Percentiles rank a stretch among this genome's conserved stretches.
Conservation (phyloP, 1,284 basidiomycete species). For the Cutaneotrichosporon cavernicola region DNA sequence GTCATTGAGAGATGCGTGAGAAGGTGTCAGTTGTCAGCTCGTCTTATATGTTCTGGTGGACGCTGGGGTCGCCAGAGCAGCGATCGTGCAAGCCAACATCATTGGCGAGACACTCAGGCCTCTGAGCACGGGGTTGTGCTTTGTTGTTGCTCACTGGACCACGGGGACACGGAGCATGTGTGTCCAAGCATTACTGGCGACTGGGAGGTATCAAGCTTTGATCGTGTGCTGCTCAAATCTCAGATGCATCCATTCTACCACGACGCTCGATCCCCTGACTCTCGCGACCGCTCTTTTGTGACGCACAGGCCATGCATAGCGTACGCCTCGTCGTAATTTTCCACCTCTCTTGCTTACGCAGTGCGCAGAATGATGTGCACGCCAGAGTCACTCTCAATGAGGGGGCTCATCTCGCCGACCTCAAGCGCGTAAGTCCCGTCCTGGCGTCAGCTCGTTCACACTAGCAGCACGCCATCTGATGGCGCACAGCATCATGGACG, state of each 20-base stretch:
- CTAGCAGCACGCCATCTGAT: not conserved
- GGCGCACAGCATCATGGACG: not conserved
- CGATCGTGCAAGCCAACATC: no score
- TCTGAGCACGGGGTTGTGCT: no score
- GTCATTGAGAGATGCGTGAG: not conserved
- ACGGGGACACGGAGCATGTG: no score
- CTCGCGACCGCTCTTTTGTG: not conserved
- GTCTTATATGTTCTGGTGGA: not conserved
- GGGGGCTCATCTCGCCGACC: constrained; percentile 79
- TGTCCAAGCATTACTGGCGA: no score
- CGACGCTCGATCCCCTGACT: not conserved
- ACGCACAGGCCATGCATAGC: not conserved
- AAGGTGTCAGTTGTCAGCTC: not conserved
- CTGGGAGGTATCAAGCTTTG: no score
- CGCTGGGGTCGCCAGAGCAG: no score
- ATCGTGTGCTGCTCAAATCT: no score
- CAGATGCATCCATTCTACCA: no score
- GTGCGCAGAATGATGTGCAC: constrained; percentile 92
- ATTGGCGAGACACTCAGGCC: no score
- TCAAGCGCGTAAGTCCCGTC: constrained; percentile 79
- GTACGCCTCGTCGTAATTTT: not conserved
- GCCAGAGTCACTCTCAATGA: constrained; percentile 92
- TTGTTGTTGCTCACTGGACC: no score
- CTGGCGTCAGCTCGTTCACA: constrained; percentile 23
- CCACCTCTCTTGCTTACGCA: constrained; percentile 55